A percentile compares a stretch with the other conserved stretches of the same genome.
These are phyloP conservation scores for Colletotrichum sp. DNA, from an alignment of 2,329 filamentous ascomycete genomes.

Conservation along the genomic window DNA sequence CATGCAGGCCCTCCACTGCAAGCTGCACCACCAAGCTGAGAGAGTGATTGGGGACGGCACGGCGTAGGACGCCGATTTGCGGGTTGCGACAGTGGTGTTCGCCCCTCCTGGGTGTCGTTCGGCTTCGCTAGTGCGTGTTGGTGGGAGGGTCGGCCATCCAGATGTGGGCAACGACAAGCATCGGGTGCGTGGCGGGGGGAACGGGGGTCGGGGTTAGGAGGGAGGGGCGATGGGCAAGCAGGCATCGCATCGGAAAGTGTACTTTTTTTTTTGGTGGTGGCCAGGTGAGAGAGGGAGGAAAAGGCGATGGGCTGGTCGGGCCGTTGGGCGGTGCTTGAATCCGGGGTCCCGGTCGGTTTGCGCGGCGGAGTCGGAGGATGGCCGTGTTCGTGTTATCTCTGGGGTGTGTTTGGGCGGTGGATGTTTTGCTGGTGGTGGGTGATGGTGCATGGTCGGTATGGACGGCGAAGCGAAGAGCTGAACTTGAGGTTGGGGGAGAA, in stretches of 20 bases:
- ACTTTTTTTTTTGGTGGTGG: background rate
- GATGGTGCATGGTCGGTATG: no score
- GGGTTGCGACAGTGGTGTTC: background rate
- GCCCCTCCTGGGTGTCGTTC: background rate
- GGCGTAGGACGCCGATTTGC: background rate
- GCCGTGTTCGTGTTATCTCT: background rate
- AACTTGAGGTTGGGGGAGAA: background rate
- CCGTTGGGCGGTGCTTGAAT: background rate
- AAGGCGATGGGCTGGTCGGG: background rate
- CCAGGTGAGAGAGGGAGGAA: background rate
- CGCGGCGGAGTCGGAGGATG: background rate
- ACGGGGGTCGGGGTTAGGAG: background rate
- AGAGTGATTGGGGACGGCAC: background rate
- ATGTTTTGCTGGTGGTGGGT: background rate
- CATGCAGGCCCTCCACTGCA: background rate
- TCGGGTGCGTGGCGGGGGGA: background rate
- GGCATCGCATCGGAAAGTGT: background rate
- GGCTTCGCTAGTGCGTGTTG: background rate
- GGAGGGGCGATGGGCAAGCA: background rate
- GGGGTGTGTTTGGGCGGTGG: background rate
- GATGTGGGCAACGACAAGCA: background rate
- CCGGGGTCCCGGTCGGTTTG: conserved; percentile 3
- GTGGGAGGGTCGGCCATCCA: background rate
- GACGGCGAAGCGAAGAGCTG: background rate
- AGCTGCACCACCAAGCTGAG: background rate